phyloP scores from a whole-genome alignment of 345 rosid species.

The Boechera divaricarpa region DNA sequence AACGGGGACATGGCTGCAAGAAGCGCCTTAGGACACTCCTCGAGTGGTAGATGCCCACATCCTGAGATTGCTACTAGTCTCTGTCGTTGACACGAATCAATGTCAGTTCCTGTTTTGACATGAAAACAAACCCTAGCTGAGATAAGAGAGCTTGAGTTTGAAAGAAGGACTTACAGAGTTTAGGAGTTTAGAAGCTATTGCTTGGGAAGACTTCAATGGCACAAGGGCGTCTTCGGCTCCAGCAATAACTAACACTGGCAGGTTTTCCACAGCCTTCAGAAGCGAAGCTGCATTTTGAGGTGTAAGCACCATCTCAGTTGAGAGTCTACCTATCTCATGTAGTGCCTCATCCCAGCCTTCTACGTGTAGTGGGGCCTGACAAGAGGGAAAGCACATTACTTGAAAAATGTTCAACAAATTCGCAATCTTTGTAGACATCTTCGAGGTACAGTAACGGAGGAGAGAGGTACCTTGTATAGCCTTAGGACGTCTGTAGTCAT shows the following conservation, averaged over 20 bases:
- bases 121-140: neutral
- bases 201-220: constrained; percentile 73
- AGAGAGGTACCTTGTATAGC: constrained; percentile 67
- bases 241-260: constrained; percentile 71
- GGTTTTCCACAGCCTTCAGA: constrained; percentile 63
- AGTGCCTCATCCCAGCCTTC: constrained; percentile 97
- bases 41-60: constrained; percentile 92
- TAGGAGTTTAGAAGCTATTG: constrained; percentile 75
- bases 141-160: neutral
- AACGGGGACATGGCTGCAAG: constrained; percentile 80
- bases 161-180: constrained; percentile 71
- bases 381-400: constrained; percentile 12
- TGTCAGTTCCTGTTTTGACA: constrained; percentile 31
- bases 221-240: constrained; percentile 86
- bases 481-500: constrained; percentile 74
- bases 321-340: constrained; percentile 79
- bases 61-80: constrained; percentile 85
- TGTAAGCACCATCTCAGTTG: constrained; percentile 71
- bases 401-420: neutral
- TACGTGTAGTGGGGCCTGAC: constrained; percentile 70
- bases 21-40: constrained; percentile 86
- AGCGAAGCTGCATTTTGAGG: constrained; percentile 56
- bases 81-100: constrained; percentile 49
- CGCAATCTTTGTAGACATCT: neutral
- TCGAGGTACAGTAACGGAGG: neutral